A percentile compares a stretch with the other conserved stretches of the same genome.
These are phyloP conservation scores for Venturia asperata DNA, from an alignment of 2,329 filamentous ascomycete genomes.

Conservation along the genomic window DNA sequence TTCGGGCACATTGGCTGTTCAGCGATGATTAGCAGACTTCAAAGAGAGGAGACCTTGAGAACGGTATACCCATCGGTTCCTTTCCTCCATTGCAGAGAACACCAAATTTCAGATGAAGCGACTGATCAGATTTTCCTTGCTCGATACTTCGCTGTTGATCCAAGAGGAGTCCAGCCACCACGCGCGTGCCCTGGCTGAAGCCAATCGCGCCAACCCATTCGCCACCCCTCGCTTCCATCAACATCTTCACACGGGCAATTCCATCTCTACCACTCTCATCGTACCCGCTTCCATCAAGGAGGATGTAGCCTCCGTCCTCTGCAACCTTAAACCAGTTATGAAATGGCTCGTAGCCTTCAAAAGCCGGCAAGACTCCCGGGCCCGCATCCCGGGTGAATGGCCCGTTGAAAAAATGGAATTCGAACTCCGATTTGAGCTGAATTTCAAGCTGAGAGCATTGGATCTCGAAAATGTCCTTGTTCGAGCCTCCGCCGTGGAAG, in stretches of 20 bases:
- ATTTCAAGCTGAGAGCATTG: conserved; percentile 8
- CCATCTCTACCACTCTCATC: conserved; percentile 18
- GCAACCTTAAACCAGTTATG: conserved; percentile 16
- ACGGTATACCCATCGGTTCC: conserved; percentile 1
- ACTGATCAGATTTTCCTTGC: background rate
- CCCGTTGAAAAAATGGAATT: conserved; percentile 16
- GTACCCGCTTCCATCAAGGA: conserved; percentile 15
- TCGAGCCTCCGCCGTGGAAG: conserved; percentile 17
- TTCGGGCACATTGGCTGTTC: conserved; percentile 1
- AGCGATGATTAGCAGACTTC: background rate
- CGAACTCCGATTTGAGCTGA: conserved; percentile 4
- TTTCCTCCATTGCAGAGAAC: conserved; percentile 3
- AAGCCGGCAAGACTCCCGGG: conserved; percentile 19
- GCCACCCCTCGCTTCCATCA: conserved; percentile 15
- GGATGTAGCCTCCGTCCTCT: background rate
- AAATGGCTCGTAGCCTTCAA: conserved; percentile 19
- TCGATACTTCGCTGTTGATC: conserved; percentile 17
- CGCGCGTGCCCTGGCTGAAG: conserved; percentile 18
- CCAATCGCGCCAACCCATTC: conserved; percentile 15
- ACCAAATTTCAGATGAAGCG: conserved; percentile 1
- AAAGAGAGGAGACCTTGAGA: background rate
- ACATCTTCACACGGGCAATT: conserved; percentile 13
- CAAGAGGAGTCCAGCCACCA: conserved; percentile 16
- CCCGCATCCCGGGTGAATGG: conserved; percentile 16
- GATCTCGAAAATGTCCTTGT: conserved; percentile 8